Evolutionary conservation across 2,329 filamentous ascomycete genomes (phyloP).

Genomic region (Diaporthe longicolla): DNA sequence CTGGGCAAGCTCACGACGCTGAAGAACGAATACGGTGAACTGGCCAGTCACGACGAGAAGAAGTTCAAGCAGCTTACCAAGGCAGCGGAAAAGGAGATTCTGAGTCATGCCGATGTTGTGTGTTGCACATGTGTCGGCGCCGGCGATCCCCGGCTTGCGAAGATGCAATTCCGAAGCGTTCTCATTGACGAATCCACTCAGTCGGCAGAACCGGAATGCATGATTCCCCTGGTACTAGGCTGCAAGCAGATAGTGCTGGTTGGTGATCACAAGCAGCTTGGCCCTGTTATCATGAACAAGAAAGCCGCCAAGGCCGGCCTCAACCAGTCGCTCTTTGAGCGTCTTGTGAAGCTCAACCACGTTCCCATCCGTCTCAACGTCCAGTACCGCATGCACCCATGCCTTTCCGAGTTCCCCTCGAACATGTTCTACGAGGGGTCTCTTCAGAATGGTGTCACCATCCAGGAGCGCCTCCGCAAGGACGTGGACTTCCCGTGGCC

Average conservation of each 20-base stretch:
- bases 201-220: constrained; percentile 97
- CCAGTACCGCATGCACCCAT: constrained; percentile 99
- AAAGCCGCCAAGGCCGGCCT: constrained; percentile 97
- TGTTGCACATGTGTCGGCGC: constrained; percentile 99
- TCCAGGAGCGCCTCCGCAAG: constrained; percentile 86
- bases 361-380: constrained; percentile 94
- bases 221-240: constrained; percentile 96
- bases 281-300: constrained; percentile 99
- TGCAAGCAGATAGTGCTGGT: constrained; percentile 99
- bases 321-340: constrained; percentile 98
- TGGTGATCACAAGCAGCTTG: constrained; percentile 97
- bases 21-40: constrained; percentile 90
- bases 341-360: constrained; percentile 91
- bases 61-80: constrained; percentile 97
- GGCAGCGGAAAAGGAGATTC: constrained; percentile 92
- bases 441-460: constrained; percentile 95
- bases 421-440: constrained; percentile 99
- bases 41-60: constrained; percentile 97
- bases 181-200: constrained; percentile 98
- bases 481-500: constrained; percentile 99
- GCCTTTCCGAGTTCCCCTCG: constrained; percentile 95
- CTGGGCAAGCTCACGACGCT: constrained; percentile 92
- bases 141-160: constrained; percentile 92
- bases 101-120: constrained; percentile 96
- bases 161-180: constrained; percentile 98